Evolutionary conservation across 2,329 filamentous ascomycete genomes (phyloP).

Genomic region (Phialophora verrucosa): DNA sequence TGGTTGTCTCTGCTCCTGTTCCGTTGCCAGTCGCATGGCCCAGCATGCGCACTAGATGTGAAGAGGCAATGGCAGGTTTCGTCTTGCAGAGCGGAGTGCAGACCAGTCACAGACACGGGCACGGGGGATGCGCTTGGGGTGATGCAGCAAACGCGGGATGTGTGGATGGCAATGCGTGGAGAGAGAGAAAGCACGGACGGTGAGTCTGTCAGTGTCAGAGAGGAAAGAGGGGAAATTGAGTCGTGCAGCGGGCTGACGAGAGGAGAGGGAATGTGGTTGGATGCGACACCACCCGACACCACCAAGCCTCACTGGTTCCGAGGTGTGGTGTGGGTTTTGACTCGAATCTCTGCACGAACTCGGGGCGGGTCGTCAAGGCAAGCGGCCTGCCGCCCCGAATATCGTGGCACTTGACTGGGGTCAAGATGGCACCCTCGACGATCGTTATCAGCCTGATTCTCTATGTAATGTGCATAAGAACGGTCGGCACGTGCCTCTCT

Average conservation of each 20-base stretch:
- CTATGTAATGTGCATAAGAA: background rate
- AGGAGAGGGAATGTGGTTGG: conserved; percentile 2
- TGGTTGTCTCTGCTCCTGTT: conserved; percentile 12
- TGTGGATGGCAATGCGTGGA: conserved; percentile 20
- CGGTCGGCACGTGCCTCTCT: background rate
- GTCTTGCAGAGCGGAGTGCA: conserved; percentile 28
- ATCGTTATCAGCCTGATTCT: conserved; percentile 10
- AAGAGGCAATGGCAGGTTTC: conserved; percentile 24
- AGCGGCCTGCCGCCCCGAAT: conserved; percentile 2
- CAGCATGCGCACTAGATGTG: conserved; percentile 28
- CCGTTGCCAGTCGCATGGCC: conserved; percentile 22
- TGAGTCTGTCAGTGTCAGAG: conserved; percentile 5
- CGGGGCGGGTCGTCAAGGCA: conserved; percentile 7
- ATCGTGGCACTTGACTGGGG: conserved; percentile 8
- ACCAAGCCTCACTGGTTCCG: background rate
- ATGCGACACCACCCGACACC: background rate
- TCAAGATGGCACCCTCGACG: background rate
- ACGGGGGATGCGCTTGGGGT: conserved; percentile 18
- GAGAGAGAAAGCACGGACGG: conserved; percentile 11
- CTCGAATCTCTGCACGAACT: conserved; percentile 9
- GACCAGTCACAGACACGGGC: conserved; percentile 24
- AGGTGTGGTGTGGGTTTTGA: conserved; percentile 4
- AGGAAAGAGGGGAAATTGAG: conserved; percentile 10
- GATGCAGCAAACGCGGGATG: conserved; percentile 32
- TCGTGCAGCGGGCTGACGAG: conserved; percentile 8